Percentiles rank a stretch among this genome's conserved stretches.
phyloP scores from a whole-genome alignment of 177 flowering plant genomes.

The Vitis hybrid region DNA sequence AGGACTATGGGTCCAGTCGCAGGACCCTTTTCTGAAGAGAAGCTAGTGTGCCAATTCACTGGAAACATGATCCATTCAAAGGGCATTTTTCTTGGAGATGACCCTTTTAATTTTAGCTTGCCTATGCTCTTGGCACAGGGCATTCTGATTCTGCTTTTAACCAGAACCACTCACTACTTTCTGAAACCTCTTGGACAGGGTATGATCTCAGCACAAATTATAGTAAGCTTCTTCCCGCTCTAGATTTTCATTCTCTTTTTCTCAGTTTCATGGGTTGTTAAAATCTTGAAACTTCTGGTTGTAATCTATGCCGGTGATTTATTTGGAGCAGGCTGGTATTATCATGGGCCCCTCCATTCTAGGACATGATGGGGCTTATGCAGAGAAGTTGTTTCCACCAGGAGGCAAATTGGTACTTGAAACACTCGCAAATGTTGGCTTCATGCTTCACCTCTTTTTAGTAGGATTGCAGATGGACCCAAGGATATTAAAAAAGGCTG shows the following conservation, averaged over 20 bases:
- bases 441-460: conserved; percentile 5
- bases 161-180: background rate
- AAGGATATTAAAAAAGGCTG: background rate
- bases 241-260: background rate
- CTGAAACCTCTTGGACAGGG: conserved; percentile 8
- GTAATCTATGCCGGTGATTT: too few relatives aligned
- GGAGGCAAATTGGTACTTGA: conserved; percentile 3
- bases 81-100: conserved; percentile 19
- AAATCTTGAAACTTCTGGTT: too few relatives aligned
- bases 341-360: conserved; percentile 13
- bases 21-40: background rate
- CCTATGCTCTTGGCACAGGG: conserved; percentile 13
- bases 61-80: background rate
- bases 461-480: conserved; percentile 11
- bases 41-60: conserved; percentile 3
- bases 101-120: conserved; percentile 10
- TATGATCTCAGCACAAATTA: conserved; percentile 13
- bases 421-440: conserved; percentile 6
- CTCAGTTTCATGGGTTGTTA: background rate
- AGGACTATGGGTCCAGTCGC: conserved; percentile 1
- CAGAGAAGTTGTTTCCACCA: conserved; percentile 11
- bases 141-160: conserved; percentile 13
- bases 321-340: conserved; percentile 14
- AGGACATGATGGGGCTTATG: background rate
- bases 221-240: conserved; percentile 12